Conservation (phyloP, 129 eudicot genomes). For the Lactuca saligna region DNA sequence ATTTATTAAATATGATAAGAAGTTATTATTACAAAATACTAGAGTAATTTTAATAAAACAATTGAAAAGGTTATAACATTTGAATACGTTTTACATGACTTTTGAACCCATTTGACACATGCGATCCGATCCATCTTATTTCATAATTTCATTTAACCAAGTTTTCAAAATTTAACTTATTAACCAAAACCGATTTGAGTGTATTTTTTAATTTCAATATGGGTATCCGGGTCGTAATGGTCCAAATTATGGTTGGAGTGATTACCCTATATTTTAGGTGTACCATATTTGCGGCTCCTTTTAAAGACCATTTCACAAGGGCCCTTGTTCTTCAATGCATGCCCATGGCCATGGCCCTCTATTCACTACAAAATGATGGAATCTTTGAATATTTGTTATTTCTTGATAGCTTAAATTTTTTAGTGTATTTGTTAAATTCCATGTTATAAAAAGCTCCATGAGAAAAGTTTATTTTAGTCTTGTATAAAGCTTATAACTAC, state of each 20-base stretch:
- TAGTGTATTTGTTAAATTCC: background rate
- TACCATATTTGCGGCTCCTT: conserved; percentile 27
- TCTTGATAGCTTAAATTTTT: background rate
- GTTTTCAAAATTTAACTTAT: background rate
- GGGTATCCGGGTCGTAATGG: background rate
- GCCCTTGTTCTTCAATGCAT: conserved; percentile 9
- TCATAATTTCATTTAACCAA: background rate
- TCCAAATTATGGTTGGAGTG: conserved; percentile 5
- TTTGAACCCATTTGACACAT: no score
- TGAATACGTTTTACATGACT: no score
- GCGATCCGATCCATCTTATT: no score
- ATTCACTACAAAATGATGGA: background rate
- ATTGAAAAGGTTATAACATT: no score
- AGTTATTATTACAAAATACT: no score
- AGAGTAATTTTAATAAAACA: no score
- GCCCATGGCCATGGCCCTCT: conserved; percentile 14
- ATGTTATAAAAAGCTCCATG: background rate
- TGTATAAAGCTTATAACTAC: no score
- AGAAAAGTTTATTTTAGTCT: no score
- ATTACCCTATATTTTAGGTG: conserved; percentile 20
- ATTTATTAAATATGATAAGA: no score
- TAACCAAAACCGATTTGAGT: background rate
- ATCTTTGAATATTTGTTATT: background rate
- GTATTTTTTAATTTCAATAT: no score
- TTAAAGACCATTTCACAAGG: conserved; percentile 18